Evolutionary conservation across 495 filamentous ascomycete species (phyloP), one percentile per base, ranked within the genome.

Genomic region (Gamarada debralockiae): DNA sequence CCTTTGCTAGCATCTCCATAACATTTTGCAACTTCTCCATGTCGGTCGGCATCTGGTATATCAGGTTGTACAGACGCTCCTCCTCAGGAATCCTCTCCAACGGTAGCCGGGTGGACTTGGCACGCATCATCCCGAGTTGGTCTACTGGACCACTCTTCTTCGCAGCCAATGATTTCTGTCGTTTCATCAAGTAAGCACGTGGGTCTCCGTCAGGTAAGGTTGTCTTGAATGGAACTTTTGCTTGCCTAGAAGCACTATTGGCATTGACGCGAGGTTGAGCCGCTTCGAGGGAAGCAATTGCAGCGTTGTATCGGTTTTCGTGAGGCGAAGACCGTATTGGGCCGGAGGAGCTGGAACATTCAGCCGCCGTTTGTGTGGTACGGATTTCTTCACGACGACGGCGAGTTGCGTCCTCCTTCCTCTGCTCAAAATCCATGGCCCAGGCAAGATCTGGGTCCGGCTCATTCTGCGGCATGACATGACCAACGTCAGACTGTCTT

Each of bases 51-150:
- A 57, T 6, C 3, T 5, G 39, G 9, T 57, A 21, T 6, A 56
- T 17, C 23, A 63, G 25, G 14, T 31, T 51, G 45, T 70, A 61
- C 0, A 58, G 67, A 39, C 70, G 52, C 15, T 56, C 57, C 5
- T 62, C 53, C 0, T 44, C 44, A 3, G 68, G 64, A 31, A 66
- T 63, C 8, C 53, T 71, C 48, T 77, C 73, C n/a, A 76, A 57
- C 18, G 75, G 73, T 22, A 75, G 51, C n/a, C 70, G 63, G 27
- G 56, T 67, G n/a, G 69, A 74, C 50, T 69, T 75, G 23, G 70
- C 29, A 12, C 73, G 65, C 37, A 56, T 64, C 20, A 62, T 29
- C 50, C 64, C 71, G 12, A 53, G 56, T 13, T 52, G 54, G 7
- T 50, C 36, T 1, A 42, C 56, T 17, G 14, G 36, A 21, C 52